Base-by-base conservation (phyloP, 495 filamentous ascomycete genomes). In the Chaetomidium leptoderma region DNA sequence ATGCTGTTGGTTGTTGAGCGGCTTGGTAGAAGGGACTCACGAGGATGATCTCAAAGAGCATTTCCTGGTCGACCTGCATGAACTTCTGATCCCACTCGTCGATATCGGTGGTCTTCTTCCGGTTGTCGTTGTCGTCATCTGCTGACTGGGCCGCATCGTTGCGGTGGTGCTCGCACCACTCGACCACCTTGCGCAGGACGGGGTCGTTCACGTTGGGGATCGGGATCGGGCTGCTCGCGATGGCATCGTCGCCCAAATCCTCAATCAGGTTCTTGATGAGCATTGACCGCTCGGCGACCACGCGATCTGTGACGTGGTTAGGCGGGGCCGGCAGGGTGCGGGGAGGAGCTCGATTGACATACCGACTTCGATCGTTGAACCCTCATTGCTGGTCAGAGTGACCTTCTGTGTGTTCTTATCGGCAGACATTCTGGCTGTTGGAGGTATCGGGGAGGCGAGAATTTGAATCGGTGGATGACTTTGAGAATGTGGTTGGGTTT, bases 1-100 rank as follows among this genome's bases (percentile, higher is more conserved):
- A 33, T 58, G 10, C 6, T 24, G 40, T 5, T 36, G 16, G 14
- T 8, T 21, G 40, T n/a, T n/a, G 33, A 26, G 13, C 3, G 24
- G 35, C 24, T 23, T 46, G 30, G 2, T 14, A 14, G 13, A 42
- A 14, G 17, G 6, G 29, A 83, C 88, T 49, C 83, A 95, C 91
- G 29, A 98, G 78, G 60, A 98, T 98, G 68, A 98, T 97, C 78
- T 98, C 93, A 60, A 98, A 98, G 1, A 98, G 83, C 93, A 98
- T 96, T 75, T 98, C 93, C 69, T 98, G 93, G 69, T 98, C 93
- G 9, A 98, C 93, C 74, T 97, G 93, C 93, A 97, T 98, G 72
- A 97, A 98, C 72, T 98, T 98, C 73, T 97, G 93, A 64, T 98
- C 93, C 93, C 93, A 98, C 75, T 98, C 93, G 39, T 97, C 93